Base-by-base conservation (phyloP, 768 basidiomycete species). In the Gymnopilus dilepis region DNA sequence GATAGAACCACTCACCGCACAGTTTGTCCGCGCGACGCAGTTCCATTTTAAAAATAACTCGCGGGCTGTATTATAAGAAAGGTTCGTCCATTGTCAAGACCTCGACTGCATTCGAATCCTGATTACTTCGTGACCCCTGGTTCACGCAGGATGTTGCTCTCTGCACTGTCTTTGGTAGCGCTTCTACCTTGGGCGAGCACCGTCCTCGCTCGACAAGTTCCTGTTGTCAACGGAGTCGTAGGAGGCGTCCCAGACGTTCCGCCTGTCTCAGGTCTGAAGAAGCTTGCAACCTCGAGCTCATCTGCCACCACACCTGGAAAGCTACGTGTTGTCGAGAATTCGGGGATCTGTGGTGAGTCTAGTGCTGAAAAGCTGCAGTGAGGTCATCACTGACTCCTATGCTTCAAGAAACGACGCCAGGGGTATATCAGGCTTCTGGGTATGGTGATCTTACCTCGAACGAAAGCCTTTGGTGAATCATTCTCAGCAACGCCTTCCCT, bases 341-440 rank as follows among this genome's bases (percentile, higher is more conserved):
- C 86, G 6, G 85, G 86, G 9, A 70, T 88, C 34, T 89, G 87
- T 70, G 84, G 84, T 84, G 1, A 12, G 58, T 65, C n/a, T n/a
- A n/a, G n/a, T n/a, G n/a, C n/a, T n/a, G n/a, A n/a, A n/a, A n/a
- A n/a, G n/a, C n/a, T n/a, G n/a, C n/a, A n/a, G n/a, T n/a, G n/a
- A n/a, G n/a, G n/a, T n/a, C n/a, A n/a, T n/a, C n/a, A n/a, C n/a
- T n/a, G n/a, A n/a, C n/a, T n/a, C n/a, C n/a, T n/a, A n/a, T n/a
- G n/a, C n/a, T n/a, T 19, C 22, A 26, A 82, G 87, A 88, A 73
- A 87, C 84, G 0, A 87, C 86, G 0, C 78, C 80, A 17, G 83
- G 81, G n/a, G 86, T 88, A 0, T 84, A 77, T 63, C 84, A 86
- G 67, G 86, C 84, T 0, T 85, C 86, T 5, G 86, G 87, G 0